Conservation (phyloP, 1,284 basidiomycete species). For the Cryptococcus sp. region DNA sequence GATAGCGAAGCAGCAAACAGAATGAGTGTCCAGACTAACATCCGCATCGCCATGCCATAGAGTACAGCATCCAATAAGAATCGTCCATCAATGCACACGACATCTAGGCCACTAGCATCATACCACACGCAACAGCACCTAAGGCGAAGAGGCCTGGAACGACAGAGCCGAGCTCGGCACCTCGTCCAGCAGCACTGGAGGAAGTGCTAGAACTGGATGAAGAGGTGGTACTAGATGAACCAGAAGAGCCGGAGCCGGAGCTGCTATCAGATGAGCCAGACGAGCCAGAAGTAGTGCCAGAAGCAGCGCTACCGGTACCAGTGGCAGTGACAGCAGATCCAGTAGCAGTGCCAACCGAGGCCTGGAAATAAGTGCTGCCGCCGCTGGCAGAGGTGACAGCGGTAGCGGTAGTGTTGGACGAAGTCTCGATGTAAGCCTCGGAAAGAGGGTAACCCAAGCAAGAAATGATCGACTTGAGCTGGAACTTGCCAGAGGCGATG, state of each 20-base stretch:
- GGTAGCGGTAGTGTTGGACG: slow-evolving; percentile 45
- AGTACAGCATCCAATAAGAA: not conserved
- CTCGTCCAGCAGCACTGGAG: slow-evolving; percentile 4
- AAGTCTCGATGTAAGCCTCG: slow-evolving; percentile 54
- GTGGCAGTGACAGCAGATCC: slow-evolving; percentile 29
- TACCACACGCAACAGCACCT: slow-evolving; percentile 23
- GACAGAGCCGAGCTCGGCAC: slow-evolving; percentile 11
- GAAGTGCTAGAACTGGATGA: slow-evolving; percentile 7
- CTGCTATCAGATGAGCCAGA: not conserved
- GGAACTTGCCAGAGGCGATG: slow-evolving; percentile 62
- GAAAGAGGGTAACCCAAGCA: slow-evolving; percentile 60
- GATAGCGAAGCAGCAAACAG: too few species aligned
- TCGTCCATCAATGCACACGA: not conserved
- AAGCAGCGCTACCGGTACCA: slow-evolving; percentile 14
- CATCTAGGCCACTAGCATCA: slow-evolving; percentile 23
- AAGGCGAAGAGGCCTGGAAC: slow-evolving; percentile 23
- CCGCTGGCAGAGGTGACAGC: slow-evolving; percentile 34
- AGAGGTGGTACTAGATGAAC: not conserved
- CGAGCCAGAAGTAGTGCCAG: slow-evolving; percentile 1
- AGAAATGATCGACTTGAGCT: slow-evolving; percentile 60
- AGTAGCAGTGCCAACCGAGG: slow-evolving; percentile 36
- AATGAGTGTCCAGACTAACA: too few species aligned
- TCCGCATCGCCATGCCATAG: too few species aligned
- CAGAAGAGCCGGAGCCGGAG: slow-evolving; percentile 4
- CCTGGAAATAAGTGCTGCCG: slow-evolving; percentile 38